Evolutionary conservation across 768 basidiomycete species (phyloP).

Genomic region (Russula compacta): DNA sequence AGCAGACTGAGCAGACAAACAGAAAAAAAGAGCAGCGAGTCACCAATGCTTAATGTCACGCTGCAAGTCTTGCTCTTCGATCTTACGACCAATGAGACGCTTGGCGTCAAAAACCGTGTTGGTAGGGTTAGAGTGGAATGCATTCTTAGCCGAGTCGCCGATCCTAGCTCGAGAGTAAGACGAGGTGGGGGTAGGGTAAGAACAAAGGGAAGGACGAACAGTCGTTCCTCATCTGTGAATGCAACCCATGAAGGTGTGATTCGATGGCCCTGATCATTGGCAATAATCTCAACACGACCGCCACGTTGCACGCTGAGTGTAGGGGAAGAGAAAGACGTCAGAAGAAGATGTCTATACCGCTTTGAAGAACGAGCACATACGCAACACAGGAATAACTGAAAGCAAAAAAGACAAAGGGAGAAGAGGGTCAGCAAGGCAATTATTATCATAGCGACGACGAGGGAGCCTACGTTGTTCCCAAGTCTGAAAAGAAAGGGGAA

Average conservation of each 20-base stretch:
- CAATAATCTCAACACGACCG: slow-evolving; percentile 52
- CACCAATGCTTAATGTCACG: slow-evolving; percentile 82
- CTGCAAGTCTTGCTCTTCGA: slow-evolving; percentile 71
- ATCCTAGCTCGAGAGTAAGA: slow-evolving; percentile 35
- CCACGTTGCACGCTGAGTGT: slow-evolving; percentile 28
- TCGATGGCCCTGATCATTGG: slow-evolving; percentile 49
- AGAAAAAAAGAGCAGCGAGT: not conserved
- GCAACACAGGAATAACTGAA: slow-evolving; percentile 90
- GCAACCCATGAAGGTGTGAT: slow-evolving; percentile 57
- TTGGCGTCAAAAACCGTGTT: slow-evolving; percentile 98
- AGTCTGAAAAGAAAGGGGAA: slow-evolving; percentile 38
- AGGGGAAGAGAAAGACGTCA: not conserved
- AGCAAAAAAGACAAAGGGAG: slow-evolving; percentile 19
- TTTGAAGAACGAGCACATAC: slow-evolving; percentile 35
- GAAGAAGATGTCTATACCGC: slow-evolving; percentile 30
- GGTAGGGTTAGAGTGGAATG: slow-evolving; percentile 79
- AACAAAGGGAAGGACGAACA: slow-evolving; percentile 26
- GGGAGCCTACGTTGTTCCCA: slow-evolving; percentile 74
- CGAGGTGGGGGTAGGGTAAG: not conserved
- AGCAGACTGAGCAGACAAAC: not conserved
- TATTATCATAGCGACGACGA: not conserved
- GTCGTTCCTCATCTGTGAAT: slow-evolving; percentile 50
- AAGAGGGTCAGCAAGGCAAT: slow-evolving; percentile 20
- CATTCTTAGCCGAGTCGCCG: slow-evolving; percentile 96
- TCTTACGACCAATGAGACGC: slow-evolving; percentile 83